Base-by-base conservation (phyloP, 169 alveolate genomes). In the Blepharisma undulans region DNA sequence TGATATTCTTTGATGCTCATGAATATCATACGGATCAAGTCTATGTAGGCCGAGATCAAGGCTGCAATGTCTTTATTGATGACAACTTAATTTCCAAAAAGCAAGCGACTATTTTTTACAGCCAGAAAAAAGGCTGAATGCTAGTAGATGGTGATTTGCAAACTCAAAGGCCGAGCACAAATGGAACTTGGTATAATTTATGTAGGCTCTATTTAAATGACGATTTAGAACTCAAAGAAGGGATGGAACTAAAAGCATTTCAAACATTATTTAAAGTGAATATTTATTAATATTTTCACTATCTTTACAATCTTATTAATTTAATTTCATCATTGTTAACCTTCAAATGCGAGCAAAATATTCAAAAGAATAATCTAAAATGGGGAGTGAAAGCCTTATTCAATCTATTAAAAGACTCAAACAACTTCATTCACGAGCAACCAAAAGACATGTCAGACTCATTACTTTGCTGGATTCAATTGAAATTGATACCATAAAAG, bases 141-240 rank as follows among this genome's bases (percentile, higher is more conserved):
- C 77, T 88, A 48, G 85, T 88, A 14, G 92, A 88, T 76, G 92
- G 92, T 29, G 92, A 88, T 48, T 29, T 32, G 48, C 80, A 88
- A 30, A 86, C 27, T 8, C 25, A 61, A n/a, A 88, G 79, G 25
- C 61, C 76, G 32, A 88, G 92, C 25, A 88, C 92, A 21, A 88
- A 88, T 66, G 92, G 92, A 29, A 88, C 92, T 18, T 88, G 92
- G 92, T 22, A 27, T 78, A 25, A n/a, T 12, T 21, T 78, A 48
- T 48, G 7, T 48, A 48, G 66, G 14, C 90, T 72, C 59, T 59
- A 77, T 66, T 30, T 76, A 74, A 89, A 60, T 72, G 78, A 59
- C 29, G 81, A 29, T 33, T 7, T 82, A 33, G 71, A 74, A 89
- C 34, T 33, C 8, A n/a, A 27, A 36, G 78, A 60, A 2, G 32